Evolutionary conservation across 2,329 filamentous ascomycete genomes (phyloP).

Genomic region (Sporothrix mexicana): DNA sequence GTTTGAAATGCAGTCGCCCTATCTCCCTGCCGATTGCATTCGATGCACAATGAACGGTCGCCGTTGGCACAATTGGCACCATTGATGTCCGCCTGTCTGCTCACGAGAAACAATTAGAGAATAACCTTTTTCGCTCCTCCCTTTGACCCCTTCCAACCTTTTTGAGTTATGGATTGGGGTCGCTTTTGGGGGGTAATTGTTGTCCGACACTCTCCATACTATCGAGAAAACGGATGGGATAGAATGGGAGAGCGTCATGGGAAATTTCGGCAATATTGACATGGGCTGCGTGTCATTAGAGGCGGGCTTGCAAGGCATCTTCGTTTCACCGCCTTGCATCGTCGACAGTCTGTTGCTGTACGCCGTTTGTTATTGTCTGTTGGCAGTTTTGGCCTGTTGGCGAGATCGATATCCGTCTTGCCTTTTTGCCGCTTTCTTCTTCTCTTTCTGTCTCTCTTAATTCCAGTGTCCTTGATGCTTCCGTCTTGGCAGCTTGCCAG

Average conservation of each 20-base stretch:
- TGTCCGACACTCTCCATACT: not conserved
- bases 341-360: not conserved
- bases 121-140: not conserved
- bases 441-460: not conserved
- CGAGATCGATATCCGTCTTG: not conserved
- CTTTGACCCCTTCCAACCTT: not conserved
- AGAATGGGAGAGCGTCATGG: conserved; percentile 2
- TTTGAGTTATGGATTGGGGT: no score
- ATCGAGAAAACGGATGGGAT: conserved; percentile 6
- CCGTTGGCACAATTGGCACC: no score
- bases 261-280: not conserved
- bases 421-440: not conserved
- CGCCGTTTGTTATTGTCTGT: not conserved
- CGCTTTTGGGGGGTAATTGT: not conserved
- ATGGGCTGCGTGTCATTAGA: not conserved
- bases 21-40: no score
- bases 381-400: not conserved
- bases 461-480: not conserved
- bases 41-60: no score
- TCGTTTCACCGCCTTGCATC: not conserved
- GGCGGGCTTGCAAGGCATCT: not conserved
- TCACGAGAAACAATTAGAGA: not conserved
- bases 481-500: not conserved
- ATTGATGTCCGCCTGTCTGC: no score
- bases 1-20: no score